Conservation (phyloP, 768 basidiomycete genomes). For the Boletus rubescentipes region DNA sequence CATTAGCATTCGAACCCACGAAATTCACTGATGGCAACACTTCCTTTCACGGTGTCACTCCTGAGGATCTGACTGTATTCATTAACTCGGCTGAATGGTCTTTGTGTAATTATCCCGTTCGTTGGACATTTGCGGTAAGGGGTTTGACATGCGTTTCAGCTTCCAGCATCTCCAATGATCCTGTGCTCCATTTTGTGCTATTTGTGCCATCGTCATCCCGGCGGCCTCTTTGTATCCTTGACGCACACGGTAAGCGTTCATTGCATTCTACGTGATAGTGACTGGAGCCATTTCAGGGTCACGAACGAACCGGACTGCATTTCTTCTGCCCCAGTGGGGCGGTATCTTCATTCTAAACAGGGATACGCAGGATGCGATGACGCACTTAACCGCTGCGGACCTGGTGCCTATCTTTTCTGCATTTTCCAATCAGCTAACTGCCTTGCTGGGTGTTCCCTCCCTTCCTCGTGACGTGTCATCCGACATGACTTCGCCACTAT, state of each 20-base stretch:
- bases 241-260: constrained; percentile 44
- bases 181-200: constrained; percentile 88
- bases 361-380: constrained; percentile 25
- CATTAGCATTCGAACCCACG: constrained; percentile 74
- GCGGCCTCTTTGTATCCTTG: constrained; percentile 68
- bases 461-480: constrained; percentile 50
- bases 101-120: constrained; percentile 55
- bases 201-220: constrained; percentile 77
- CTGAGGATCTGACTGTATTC: constrained; percentile 88
- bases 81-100: constrained; percentile 97
- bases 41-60: constrained; percentile 56
- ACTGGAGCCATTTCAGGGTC: constrained; percentile 38
- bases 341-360: constrained; percentile 80
- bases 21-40: constrained; percentile 33
- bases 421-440: constrained; percentile 70
- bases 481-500: constrained; percentile 35
- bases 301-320: constrained; percentile 56
- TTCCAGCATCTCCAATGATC: constrained; percentile 89
- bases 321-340: constrained; percentile 94
- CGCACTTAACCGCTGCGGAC: constrained; percentile 36
- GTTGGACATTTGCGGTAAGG: not conserved
- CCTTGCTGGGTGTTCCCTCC: constrained; percentile 77
- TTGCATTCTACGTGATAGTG: constrained; percentile 6
- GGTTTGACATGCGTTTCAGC: constrained; percentile 46
- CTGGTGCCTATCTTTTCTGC: constrained; percentile 56